phyloP scores from a whole-genome alignment of 306 rosid genomes.

The Acacia confusa region DNA sequence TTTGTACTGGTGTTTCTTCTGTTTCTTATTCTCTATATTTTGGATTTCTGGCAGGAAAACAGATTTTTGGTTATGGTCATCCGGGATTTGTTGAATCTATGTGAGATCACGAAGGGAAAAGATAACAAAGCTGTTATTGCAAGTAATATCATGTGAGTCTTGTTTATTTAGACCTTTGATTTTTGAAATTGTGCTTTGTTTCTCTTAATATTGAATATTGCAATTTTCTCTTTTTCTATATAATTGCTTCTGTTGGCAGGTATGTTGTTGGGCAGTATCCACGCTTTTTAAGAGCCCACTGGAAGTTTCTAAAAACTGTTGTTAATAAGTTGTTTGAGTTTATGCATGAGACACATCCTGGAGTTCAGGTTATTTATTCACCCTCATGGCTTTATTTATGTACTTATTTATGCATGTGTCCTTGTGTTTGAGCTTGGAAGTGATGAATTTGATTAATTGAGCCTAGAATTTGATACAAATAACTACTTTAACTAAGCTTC shows the following conservation, averaged over 20 bases:
- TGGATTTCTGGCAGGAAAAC: conserved; percentile 70
- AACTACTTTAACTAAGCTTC: background rate
- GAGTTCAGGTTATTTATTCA: conserved; percentile 78
- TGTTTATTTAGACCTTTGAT: background rate
- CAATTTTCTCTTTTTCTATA: background rate
- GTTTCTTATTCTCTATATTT: conserved; percentile 24
- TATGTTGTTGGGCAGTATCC: conserved; percentile 99
- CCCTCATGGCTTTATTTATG: background rate
- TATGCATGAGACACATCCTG: conserved; percentile 99
- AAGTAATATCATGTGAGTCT: conserved; percentile 89
- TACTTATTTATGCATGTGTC: background rate
- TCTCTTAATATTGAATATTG: background rate
- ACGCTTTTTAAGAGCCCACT: conserved; percentile 91
- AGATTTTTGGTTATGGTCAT: conserved; percentile 99
- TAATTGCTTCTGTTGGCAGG: conserved; percentile 50
- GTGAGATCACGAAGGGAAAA: conserved; percentile 96
- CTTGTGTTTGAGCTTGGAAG: background rate
- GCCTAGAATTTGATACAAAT: too few relatives aligned
- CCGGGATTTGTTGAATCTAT: conserved; percentile 88
- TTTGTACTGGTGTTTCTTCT: background rate
- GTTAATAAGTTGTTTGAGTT: conserved; percentile 96
- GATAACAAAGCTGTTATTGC: conserved; percentile 99
- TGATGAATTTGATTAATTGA: background rate
- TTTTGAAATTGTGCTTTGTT: background rate
- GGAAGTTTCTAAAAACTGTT: conserved; percentile 95